These are phyloP conservation scores for Sphaerulina vaccinii DNA, from an alignment of 2,329 filamentous ascomycete genomes.

Conservation along the genomic window DNA sequence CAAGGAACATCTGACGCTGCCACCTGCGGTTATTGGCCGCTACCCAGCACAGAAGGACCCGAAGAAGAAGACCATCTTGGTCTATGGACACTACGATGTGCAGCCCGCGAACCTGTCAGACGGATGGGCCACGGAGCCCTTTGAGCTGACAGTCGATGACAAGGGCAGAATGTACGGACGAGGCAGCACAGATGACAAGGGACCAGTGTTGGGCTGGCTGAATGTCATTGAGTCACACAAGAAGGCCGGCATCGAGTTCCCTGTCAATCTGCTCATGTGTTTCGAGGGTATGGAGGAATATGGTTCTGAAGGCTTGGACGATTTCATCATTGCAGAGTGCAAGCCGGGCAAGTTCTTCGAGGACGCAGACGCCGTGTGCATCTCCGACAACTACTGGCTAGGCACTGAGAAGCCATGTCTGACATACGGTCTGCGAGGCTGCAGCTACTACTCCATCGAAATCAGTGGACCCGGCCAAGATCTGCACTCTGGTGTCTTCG, in stretches of 20 bases:
- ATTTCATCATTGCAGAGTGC: conserved; percentile 86
- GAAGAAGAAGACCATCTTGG: conserved; percentile 89
- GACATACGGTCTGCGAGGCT: conserved; percentile 93
- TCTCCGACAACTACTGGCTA: conserved; percentile 99
- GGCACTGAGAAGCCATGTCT: conserved; percentile 97
- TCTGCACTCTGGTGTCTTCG: conserved; percentile 94
- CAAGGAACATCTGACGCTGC: conserved; percentile 85
- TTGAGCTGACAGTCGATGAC: conserved; percentile 80
- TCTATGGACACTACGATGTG: conserved; percentile 98
- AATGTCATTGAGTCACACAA: conserved; percentile 98
- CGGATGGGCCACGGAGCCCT: conserved; percentile 94
- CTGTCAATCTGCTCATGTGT: conserved; percentile 98
- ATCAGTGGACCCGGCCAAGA: conserved; percentile 89
- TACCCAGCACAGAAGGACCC: conserved; percentile 77
- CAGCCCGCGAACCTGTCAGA: conserved; percentile 92
- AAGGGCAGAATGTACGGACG: conserved; percentile 95
- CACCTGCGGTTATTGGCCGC: conserved; percentile 85
- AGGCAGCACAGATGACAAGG: conserved; percentile 96
- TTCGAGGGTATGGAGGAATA: conserved; percentile 99
- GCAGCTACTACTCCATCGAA: conserved; percentile 96
- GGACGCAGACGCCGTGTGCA: conserved; percentile 93
- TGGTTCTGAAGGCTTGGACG: conserved; percentile 92
- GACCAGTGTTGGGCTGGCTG: conserved; percentile 92
- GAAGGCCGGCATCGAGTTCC: conserved; percentile 89
- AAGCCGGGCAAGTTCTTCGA: conserved; percentile 80